Base-by-base conservation (phyloP, 2,329 filamentous ascomycete species). In the Fusarium proliferatum region DNA sequence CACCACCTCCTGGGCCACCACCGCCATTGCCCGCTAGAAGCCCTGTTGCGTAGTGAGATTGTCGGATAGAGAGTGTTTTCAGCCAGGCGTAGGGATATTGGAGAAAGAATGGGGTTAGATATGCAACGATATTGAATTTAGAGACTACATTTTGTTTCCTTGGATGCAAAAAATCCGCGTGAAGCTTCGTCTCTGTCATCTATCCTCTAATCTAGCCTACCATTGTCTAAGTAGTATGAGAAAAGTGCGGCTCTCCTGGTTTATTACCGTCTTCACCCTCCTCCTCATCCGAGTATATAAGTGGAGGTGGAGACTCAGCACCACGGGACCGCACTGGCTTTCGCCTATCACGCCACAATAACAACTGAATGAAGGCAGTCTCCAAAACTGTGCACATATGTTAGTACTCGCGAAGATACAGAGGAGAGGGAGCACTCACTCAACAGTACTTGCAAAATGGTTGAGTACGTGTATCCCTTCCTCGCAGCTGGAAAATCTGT, bases 11-110 rank as follows among this genome's bases (percentile, higher is more conserved):
- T 33, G 57, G 69, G 0, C 73, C 72, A 0, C 72, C 73, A 2
- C 73, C 73, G 10, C 67, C 58, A 6, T 43, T 75, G 2, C 73
- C 73, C 1, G 39, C 73, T 2, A 75, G 73, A 34, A 69, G 26
- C 13, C 16, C 60, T 1, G 39, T 49, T 34, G n/a, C 28, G 2
- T 63, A 64, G 17, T 17, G 9, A 48, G 9, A 6, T 8, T 19
- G 9, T 21, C 13, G 7, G 9, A 28, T 42, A 41, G 28, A 36
- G 0, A 36, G 2, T 28, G 9, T 9, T 28, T 48, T 12, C 17
- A 42, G 58, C 28, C n/a, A 23, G 58, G 48, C 48, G 58, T 15
- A 56, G 8, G 30, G 57, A 13, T 26, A 16, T 26, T 10, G 9
- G 23, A 41, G 23, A 30, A 28, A 28, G 34, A 5, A 41, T 9